Evolutionary conservation across 2,329 filamentous ascomycete genomes (phyloP), one percentile per base, ranked within the genome.

Genomic region (Coniochaeta pulveracea): DNA sequence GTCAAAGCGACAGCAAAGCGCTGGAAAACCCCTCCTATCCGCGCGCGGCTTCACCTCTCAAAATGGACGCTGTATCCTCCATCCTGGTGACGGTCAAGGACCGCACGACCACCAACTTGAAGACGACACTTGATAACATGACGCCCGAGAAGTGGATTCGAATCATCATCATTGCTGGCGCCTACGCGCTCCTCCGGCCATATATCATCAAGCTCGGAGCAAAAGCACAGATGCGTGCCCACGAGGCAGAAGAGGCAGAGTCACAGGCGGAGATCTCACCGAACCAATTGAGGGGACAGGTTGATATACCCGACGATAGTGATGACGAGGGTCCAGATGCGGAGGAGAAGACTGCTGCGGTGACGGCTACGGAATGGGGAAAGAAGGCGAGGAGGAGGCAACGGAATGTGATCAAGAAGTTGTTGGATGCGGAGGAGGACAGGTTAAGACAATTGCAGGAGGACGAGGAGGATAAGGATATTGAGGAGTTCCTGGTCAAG

Each of bases 391-490:
- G 78, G 42, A 69, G 73, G 52, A 69, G 80, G 45, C 79, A 85
- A 60, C 69, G 78, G 48, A 67, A 70, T 43, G 66, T 80, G 53
- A 60, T 82, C 39, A 76, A 75, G 63, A 69, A 75, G 48, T 51
- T 80, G 47, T 54, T 83, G 40, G 75, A 76, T 46, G 69, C 65
- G 30, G 64, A 75, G 43, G 78, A 82, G 57, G 63, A 72, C 57
- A 55, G 58, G 47, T 55, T 72, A 44, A 61, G 67, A 43, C 66
- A 73, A 46, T 51, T 60, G 32, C 54, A 61, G 38, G 75, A 78
- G 44, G 72, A 78, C 37, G 67, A 82, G 43, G 74, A 80, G 39
- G 79, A 85, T 52, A 80, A 81, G 57, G 80, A 86, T 52, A 80
- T 88, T 44, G 70, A 76, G 50, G 77, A 86, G 55, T 74, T 80